Percentiles rank a stretch among this genome's conserved stretches.
These are phyloP conservation scores for Hippophae tibetana DNA, from an alignment of 306 rosid genomes.

Conservation along the genomic window DNA sequence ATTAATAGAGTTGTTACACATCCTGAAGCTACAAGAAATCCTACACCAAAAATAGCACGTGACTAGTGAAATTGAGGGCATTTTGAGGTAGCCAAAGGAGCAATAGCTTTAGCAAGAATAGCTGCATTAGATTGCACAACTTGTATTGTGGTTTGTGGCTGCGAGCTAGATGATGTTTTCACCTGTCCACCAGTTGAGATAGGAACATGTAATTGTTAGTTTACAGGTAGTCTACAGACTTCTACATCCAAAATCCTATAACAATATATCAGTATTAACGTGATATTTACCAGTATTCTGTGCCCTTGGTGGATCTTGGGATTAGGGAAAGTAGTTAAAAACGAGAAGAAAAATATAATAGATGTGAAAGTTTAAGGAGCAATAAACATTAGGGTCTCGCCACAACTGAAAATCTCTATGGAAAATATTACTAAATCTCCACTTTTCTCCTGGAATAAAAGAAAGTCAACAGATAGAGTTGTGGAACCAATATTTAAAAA, in stretches of 20 bases:
- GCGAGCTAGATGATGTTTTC: constrained; percentile 37
- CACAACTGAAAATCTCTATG: too few relatives aligned
- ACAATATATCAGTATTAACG: constrained; percentile 33
- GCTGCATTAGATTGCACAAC: constrained; percentile 43
- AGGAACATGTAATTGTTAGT: constrained; percentile 15
- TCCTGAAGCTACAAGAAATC: constrained; percentile 30
- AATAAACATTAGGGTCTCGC: too few relatives aligned
- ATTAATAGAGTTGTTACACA: constrained; percentile 66
- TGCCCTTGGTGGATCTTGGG: constrained; percentile 62
- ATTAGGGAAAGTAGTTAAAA: constrained; percentile 8
- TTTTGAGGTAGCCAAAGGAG: constrained; percentile 31
- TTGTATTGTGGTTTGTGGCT: constrained; percentile 44
- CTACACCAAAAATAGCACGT: constrained; percentile 42
- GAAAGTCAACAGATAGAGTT: too few relatives aligned
- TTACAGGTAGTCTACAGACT: constrained; percentile 14
- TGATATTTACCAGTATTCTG: constrained; percentile 55
- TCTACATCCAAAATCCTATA: constrained; percentile 9
- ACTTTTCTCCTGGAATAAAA: too few relatives aligned
- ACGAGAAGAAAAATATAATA: constrained; percentile 11
- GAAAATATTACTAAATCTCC: too few relatives aligned
- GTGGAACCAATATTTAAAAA: too few relatives aligned
- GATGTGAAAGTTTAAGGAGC: constrained; percentile 3
- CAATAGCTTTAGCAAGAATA: constrained; percentile 30
- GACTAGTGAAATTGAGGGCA: constrained; percentile 71
- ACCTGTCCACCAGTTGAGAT: constrained; percentile 44